A percentile compares a stretch with the other conserved stretches of the same genome.
These are phyloP conservation scores for Pseudopithomyces maydicus DNA, from an alignment of 2,329 filamentous ascomycete species.

Conservation along the genomic window DNA sequence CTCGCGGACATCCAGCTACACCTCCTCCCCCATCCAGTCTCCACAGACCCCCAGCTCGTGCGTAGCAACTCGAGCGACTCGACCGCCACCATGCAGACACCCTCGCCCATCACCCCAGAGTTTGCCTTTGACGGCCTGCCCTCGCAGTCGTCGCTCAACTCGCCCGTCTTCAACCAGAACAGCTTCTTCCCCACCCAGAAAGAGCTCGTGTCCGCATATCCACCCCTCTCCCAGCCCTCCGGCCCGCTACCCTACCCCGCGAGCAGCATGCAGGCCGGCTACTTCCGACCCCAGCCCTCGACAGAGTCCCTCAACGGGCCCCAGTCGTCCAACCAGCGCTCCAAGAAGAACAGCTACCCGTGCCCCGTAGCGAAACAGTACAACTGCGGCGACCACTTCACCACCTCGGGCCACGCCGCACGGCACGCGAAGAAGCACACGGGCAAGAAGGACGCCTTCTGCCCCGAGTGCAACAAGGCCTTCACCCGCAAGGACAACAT, in stretches of 20 bases:
- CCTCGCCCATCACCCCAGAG: slow-evolving; percentile 54
- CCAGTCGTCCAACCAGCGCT: slow-evolving; percentile 39
- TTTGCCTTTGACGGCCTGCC: slow-evolving; percentile 34
- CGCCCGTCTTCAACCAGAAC: slow-evolving; percentile 33
- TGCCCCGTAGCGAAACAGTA: slow-evolving; percentile 74
- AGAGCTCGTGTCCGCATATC: slow-evolving; percentile 30
- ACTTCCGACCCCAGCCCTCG: slow-evolving; percentile 21
- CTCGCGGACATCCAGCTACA: slow-evolving; percentile 51
- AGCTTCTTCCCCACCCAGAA: slow-evolving; percentile 37
- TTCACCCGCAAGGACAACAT: slow-evolving; percentile 86
- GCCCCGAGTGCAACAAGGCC: slow-evolving; percentile 74
- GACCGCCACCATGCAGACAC: slow-evolving; percentile 45
- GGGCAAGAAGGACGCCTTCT: slow-evolving; percentile 76
- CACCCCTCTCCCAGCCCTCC: slow-evolving; percentile 27
- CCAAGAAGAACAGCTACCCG: slow-evolving; percentile 71
- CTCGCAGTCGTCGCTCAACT: slow-evolving; percentile 23
- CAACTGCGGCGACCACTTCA: slow-evolving; percentile 79
- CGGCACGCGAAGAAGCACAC: slow-evolving; percentile 85
- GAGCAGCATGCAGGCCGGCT: slow-evolving; percentile 21
- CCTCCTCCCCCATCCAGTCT: slow-evolving; percentile 52
- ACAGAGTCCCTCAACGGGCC: slow-evolving; percentile 13
- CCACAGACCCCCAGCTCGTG: slow-evolving; percentile 53
- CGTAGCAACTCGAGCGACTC: slow-evolving; percentile 55
- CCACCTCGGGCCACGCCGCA: slow-evolving; percentile 83
- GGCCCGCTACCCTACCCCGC: slow-evolving; percentile 29